Evolutionary conservation across 192 early-diverging fungal genomes (phyloP).

Genomic region (Mortierella hygrophila): DNA sequence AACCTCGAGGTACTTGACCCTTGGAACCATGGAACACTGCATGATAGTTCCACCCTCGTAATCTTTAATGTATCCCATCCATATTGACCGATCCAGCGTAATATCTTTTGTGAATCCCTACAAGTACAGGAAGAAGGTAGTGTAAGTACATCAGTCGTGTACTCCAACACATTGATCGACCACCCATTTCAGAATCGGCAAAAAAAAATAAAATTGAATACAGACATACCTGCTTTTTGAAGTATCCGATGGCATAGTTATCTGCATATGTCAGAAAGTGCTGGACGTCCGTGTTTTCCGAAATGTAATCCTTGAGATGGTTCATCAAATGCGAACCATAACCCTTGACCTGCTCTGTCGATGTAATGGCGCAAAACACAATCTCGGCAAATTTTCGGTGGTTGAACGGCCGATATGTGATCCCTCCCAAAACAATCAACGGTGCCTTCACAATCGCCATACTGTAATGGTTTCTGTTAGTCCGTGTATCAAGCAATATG

Average conservation of each 20-base stretch:
- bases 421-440: constrained; percentile 87
- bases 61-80: constrained; percentile 99
- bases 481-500: neutral
- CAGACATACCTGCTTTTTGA: constrained; percentile 87
- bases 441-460: constrained; percentile 82
- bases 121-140: neutral
- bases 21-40: constrained; percentile 95
- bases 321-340: constrained; percentile 98
- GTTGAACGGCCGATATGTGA: constrained; percentile 94
- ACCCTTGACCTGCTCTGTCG: constrained; percentile 95
- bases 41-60: constrained; percentile 99
- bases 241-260: constrained; percentile 99
- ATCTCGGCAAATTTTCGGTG: constrained; percentile 95
- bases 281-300: constrained; percentile 74
- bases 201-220: no score
- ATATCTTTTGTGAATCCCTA: constrained; percentile 97
- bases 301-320: constrained; percentile 95
- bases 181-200: no score
- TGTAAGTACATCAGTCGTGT: no score
- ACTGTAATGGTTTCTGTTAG: constrained; percentile 81
- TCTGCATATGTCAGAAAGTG: constrained; percentile 99
- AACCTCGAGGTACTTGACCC: constrained; percentile 86
- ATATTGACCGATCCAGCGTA: constrained; percentile 89
- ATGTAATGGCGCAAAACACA: constrained; percentile 96
- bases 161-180: no score